Evolutionary conservation across 2,329 filamentous ascomycete genomes (phyloP).

Genomic region (Didymella lethalis): DNA sequence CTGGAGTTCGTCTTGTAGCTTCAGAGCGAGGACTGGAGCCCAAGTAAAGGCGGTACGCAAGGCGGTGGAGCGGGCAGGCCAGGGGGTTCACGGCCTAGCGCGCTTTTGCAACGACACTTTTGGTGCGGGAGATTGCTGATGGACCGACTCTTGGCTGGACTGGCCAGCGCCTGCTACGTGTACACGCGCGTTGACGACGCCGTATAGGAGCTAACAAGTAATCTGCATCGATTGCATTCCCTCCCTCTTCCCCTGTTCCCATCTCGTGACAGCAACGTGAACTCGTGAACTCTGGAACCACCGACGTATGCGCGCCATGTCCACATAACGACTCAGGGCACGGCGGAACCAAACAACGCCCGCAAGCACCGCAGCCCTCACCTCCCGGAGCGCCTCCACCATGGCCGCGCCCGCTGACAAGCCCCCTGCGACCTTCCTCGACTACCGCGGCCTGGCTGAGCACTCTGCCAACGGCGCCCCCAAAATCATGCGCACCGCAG

Average conservation of each 20-base stretch:
- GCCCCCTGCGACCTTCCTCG: constrained; percentile 5
- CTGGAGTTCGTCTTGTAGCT: not conserved
- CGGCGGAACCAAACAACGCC: constrained; percentile 19
- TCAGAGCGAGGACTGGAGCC: not conserved
- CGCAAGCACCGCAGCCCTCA: constrained; percentile 12
- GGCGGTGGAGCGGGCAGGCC: constrained; percentile 29
- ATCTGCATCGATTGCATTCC: not conserved
- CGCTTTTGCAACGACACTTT: not conserved
- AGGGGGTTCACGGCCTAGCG: not conserved
- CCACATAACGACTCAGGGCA: constrained; percentile 25
- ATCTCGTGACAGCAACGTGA: constrained; percentile 9
- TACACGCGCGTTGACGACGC: constrained; percentile 13
- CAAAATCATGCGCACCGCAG: constrained; percentile 41
- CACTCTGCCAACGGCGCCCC: constrained; percentile 27
- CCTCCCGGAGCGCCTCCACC: not conserved
- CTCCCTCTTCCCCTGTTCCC: not conserved
- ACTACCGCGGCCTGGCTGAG: not conserved
- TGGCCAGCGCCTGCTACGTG: constrained; percentile 23
- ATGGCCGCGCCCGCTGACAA: constrained; percentile 15
- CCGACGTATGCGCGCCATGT: constrained; percentile 4
- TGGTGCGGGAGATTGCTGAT: not conserved
- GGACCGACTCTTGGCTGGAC: constrained; percentile 2
- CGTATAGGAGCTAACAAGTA: constrained; percentile 1
- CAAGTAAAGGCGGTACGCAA: not conserved
- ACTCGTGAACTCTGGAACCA: constrained; percentile 7